These are phyloP conservation scores for Penicillium antarcticum DNA, from an alignment of 495 filamentous ascomycete genomes.

Conservation along the genomic window DNA sequence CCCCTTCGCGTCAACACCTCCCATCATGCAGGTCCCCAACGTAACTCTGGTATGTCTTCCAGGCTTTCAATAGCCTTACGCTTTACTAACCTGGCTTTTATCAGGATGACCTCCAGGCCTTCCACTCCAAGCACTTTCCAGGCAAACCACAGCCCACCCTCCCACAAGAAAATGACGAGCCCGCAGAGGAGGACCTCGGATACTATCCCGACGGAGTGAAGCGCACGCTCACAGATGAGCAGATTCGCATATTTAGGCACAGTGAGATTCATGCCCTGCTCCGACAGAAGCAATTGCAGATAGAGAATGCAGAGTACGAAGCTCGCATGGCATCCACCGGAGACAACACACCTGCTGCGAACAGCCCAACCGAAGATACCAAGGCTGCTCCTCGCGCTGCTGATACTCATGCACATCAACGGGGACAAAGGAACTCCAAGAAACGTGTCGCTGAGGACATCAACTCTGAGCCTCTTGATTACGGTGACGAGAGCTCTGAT, in stretches of 20 bases:
- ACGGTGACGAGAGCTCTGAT: constrained; percentile 8
- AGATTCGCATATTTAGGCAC: constrained; percentile 87
- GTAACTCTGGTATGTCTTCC: constrained; percentile 50
- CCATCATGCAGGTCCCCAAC: constrained; percentile 31
- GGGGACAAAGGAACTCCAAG: not conserved
- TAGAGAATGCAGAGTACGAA: constrained; percentile 31
- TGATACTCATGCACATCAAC: not conserved
- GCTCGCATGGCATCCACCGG: constrained; percentile 14
- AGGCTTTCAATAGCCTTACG: not conserved
- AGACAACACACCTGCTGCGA: constrained; percentile 6
- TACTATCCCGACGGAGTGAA: constrained; percentile 89
- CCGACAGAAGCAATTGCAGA: constrained; percentile 43
- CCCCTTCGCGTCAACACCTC: constrained; percentile 1
- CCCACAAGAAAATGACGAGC: constrained; percentile 28
- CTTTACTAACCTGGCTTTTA: constrained; percentile 12
- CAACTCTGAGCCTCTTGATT: constrained; percentile 9
- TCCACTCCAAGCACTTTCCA: constrained; percentile 65
- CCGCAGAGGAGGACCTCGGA: constrained; percentile 72
- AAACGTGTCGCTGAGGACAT: not conserved
- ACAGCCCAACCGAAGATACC: not conserved
- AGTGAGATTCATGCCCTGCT: constrained; percentile 78
- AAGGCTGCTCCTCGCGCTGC: not conserved
- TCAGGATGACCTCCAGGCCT: constrained; percentile 70
- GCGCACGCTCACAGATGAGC: constrained; percentile 86
- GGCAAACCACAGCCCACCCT: constrained; percentile 9